A percentile compares a stretch with the other conserved stretches of the same genome.
These are phyloP conservation scores for Phytomonas sp. DNA, from an alignment of 208 protist species.

Conservation along the genomic window DNA sequence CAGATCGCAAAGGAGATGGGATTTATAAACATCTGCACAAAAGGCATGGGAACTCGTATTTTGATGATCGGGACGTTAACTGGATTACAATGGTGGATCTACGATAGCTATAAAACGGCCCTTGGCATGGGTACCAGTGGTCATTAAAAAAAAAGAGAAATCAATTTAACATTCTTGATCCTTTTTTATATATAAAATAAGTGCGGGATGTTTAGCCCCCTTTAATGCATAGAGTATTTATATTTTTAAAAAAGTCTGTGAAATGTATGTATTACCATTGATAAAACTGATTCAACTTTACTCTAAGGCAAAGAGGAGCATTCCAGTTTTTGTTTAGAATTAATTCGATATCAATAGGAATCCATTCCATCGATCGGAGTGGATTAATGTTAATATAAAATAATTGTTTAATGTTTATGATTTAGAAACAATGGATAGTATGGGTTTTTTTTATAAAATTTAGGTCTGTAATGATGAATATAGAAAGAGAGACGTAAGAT, in stretches of 20 bases:
- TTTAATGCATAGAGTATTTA: background rate
- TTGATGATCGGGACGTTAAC: conserved; percentile 97
- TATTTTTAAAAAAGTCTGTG: background rate
- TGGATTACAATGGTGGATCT: conserved; percentile 95
- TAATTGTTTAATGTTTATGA: background rate
- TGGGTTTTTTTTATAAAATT: conserved; percentile 7
- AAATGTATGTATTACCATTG: background rate
- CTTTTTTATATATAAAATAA: conserved; percentile 1
- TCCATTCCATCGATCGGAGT: background rate
- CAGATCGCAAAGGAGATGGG: conserved; percentile 85
- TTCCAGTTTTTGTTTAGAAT: background rate
- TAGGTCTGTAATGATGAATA: background rate
- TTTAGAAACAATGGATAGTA: background rate
- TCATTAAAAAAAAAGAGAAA: conserved; percentile 8
- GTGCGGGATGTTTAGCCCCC: background rate
- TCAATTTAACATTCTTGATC: background rate
- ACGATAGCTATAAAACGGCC: conserved; percentile 55
- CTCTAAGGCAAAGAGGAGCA: background rate
- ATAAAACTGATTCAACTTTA: background rate
- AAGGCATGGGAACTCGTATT: conserved; percentile 90
- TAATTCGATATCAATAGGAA: background rate
- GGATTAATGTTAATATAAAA: background rate
- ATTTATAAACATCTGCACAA: conserved; percentile 75
- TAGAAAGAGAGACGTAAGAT: background rate
- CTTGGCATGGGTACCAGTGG: conserved; percentile 47